Evolutionary conservation across 345 rosid genomes (phyloP), one percentile per base, ranked within the genome.

Genomic region (Euphorbia pulcherrima): DNA sequence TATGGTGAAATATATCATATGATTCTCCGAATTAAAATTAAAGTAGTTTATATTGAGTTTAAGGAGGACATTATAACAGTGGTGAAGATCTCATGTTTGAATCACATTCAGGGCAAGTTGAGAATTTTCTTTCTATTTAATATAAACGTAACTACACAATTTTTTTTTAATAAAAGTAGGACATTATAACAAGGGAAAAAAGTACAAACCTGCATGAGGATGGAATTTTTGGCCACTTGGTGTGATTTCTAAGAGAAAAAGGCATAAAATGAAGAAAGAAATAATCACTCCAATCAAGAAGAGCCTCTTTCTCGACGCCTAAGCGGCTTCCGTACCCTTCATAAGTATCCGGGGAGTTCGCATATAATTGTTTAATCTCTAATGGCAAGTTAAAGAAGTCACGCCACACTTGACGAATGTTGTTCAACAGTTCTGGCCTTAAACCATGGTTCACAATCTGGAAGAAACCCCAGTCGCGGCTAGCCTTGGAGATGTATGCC

Each of bases 291-390:
- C 79, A 76, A 57, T 76, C 79, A 40, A 76, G 73, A 33, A 11
- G n/a, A 0, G 73, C 79, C 1, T 57, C 79, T 39, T 76, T 62
- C 73, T 76, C 70, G 8, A 76, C 76, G 0, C 79, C 79, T 24
- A 76, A 54, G 24, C 79, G 75, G 59, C 79, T 76, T 29, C 79
- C 79, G 24, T 71, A 76, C 2, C 79, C 79, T 47, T 76, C 79
- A 48, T 76, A 76, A 30, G 79, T 71, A 0, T 13, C 58, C 9
- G 76, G 79, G 1, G 29, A 46, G 56, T 71, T 76, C 9, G 79
- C 75, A 29, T 71, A 76, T 37, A 54, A n/a, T 16, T 76, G 68
- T 60, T 76, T 76, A 10, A 16, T 50, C 27, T 63, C 79, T 3
- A 63, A 1, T 0, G 79, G 79, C 66, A 53, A 12, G 30, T 71